Evolutionary conservation across 1,284 basidiomycete genomes (phyloP).

Genomic region (Austropuccinia psidii): DNA sequence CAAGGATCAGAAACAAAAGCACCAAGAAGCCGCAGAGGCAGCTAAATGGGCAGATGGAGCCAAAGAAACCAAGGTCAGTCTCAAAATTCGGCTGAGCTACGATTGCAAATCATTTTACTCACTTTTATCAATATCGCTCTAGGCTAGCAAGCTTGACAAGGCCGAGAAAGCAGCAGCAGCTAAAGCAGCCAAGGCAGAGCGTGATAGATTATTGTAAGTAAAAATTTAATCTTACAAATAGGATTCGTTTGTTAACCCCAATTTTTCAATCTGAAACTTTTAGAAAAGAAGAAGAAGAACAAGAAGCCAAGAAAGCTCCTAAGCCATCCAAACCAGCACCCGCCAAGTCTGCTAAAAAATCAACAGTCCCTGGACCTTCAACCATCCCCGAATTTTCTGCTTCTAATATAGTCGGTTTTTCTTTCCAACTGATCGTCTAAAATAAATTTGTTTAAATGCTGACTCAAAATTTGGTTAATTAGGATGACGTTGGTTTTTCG

Average conservation of each 20-base stretch:
- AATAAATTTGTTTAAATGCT: not conserved
- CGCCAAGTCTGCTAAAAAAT: conserved; percentile 7
- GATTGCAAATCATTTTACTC: not conserved
- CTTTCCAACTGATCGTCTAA: not conserved
- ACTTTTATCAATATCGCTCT: not conserved
- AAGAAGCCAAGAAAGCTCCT: conserved; percentile 11
- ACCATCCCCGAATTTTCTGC: conserved; percentile 26
- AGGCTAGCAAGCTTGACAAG: conserved; percentile 30
- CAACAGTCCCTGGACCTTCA: not conserved
- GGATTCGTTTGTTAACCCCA: not conserved
- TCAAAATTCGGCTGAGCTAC: not conserved
- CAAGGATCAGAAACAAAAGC: conserved; percentile 4
- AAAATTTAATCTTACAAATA: not conserved
- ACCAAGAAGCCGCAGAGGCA: conserved; percentile 12
- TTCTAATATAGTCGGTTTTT: conserved; percentile 4
- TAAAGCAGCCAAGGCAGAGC: conserved; percentile 17
- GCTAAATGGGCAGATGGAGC: conserved; percentile 35
- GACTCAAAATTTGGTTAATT: not conserved
- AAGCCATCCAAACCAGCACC: conserved; percentile 17
- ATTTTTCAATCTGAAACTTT: not conserved
- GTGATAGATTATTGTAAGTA: conserved; percentile 35
- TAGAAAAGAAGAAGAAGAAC: conserved; percentile 33
- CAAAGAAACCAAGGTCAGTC: conserved; percentile 19
- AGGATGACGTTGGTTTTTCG: conserved; percentile 10
- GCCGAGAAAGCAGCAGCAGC: conserved; percentile 33